Percentiles rank a stretch among this genome's conserved stretches.
Evolutionary conservation across 345 rosid genomes (phyloP).

Genomic region (Citrus australasica): DNA sequence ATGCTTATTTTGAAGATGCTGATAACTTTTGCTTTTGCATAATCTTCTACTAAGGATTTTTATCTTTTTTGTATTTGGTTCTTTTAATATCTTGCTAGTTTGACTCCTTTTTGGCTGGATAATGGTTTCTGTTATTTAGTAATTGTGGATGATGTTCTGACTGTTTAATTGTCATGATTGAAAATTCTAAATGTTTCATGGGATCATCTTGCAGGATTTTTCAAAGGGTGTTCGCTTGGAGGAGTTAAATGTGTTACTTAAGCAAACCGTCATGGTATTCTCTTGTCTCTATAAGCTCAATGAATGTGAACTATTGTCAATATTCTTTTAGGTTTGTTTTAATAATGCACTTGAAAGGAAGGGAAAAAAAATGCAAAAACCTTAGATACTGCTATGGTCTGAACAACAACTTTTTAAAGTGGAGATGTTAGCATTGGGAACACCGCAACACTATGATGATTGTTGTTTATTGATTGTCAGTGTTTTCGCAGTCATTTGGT

Average conservation of each 20-base stretch:
- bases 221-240: constrained; percentile 89
- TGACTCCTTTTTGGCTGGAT: constrained; percentile 13
- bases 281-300: constrained; percentile 19
- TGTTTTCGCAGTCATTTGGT: background rate
- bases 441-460: background rate
- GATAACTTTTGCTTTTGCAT: background rate
- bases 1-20: background rate
- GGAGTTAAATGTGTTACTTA: constrained; percentile 80
- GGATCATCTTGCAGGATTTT: constrained; percentile 60
- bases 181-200: constrained; percentile 15
- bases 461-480: background rate
- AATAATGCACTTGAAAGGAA: background rate
- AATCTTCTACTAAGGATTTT: background rate
- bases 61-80: background rate
- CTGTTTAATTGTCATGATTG: constrained; percentile 8
- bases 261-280: constrained; percentile 85
- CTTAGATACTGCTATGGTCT: background rate
- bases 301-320: background rate
- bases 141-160: background rate
- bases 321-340: constrained; percentile 2
- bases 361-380: background rate
- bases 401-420: background rate
- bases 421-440: background rate
- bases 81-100: constrained; percentile 2
- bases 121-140: background rate